A percentile compares a stretch with the other conserved stretches of the same genome.
phyloP scores from a whole-genome alignment of 768 basidiomycete genomes.

The Rhizopogon rudus region DNA sequence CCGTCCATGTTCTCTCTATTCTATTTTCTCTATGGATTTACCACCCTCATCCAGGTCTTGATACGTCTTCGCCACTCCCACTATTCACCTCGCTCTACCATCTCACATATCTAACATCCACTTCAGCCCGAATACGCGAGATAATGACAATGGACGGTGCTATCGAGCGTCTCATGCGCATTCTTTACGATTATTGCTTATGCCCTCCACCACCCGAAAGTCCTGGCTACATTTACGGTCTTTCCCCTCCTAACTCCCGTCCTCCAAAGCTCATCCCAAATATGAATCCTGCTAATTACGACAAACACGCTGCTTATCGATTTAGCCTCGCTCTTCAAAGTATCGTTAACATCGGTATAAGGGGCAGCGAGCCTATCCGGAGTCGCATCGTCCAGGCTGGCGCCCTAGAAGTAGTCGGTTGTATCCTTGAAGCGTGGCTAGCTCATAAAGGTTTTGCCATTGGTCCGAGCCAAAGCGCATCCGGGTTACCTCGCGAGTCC shows the following conservation, averaged over 20 bases:
- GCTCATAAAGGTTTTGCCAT: constrained; percentile 85
- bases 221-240: constrained; percentile 71
- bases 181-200: constrained; percentile 85
- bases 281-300: constrained; percentile 64
- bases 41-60: constrained; percentile 33
- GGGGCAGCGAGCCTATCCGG: constrained; percentile 89
- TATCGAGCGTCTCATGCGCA: constrained; percentile 89
- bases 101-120: constrained; percentile 93
- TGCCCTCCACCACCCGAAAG: constrained; percentile 80
- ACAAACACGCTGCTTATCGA: constrained; percentile 82
- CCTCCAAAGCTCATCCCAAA: constrained; percentile 53
- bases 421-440: constrained; percentile 91
- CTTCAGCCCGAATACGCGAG: constrained; percentile 95
- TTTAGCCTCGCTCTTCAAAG: constrained; percentile 96
- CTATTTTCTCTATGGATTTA: constrained; percentile 6
- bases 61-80: constrained; percentile 55
- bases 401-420: constrained; percentile 88
- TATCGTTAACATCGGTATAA: constrained; percentile 93
- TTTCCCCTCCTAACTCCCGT: constrained; percentile 58
- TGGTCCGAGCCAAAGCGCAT: constrained; percentile 73
- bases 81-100: constrained; percentile 94
- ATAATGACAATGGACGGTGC: constrained; percentile 98
- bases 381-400: constrained; percentile 93
- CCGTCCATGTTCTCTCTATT: constrained; percentile 21
- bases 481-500: constrained; percentile 68